Percentiles rank a stretch among this genome's conserved stretches.
Conservation (phyloP, 371 early-diverging fungal genomes). For the Actinomucor elegans region DNA sequence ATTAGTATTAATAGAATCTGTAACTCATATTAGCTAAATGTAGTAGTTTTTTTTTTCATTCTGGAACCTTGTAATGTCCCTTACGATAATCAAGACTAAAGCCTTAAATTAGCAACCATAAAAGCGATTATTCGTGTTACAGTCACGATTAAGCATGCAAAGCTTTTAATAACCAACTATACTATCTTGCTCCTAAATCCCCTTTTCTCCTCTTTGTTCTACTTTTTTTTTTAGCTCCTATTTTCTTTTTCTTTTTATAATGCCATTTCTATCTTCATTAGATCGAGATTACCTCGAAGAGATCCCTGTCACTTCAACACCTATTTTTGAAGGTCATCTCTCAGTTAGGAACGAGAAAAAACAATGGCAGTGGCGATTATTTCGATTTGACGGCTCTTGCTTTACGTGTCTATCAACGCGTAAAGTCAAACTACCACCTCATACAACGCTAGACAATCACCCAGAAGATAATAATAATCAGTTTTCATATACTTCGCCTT, state of each 20-base stretch:
- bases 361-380: slow-evolving; percentile 48
- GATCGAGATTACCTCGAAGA: slow-evolving; percentile 19
- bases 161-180: background rate
- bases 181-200: background rate
- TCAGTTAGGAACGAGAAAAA: slow-evolving; percentile 37
- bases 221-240: background rate
- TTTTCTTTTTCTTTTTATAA: background rate
- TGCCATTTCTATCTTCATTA: slow-evolving; percentile 15
- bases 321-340: slow-evolving; percentile 51
- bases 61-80: no score
- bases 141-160: no score
- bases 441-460: no score
- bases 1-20: no score
- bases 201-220: background rate
- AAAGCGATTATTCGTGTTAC: no score
- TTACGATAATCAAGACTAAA: no score
- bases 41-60: no score
- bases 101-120: no score
- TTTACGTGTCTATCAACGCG: slow-evolving; percentile 45
- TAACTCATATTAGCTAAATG: no score
- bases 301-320: slow-evolving; percentile 38
- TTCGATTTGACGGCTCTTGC: slow-evolving; percentile 50
- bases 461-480: background rate
- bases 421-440: slow-evolving; percentile 39
- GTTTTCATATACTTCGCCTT: slow-evolving; percentile 31